These are phyloP conservation scores for Russula emetica DNA, from an alignment of 768 basidiomycete species.

Conservation along the genomic window DNA sequence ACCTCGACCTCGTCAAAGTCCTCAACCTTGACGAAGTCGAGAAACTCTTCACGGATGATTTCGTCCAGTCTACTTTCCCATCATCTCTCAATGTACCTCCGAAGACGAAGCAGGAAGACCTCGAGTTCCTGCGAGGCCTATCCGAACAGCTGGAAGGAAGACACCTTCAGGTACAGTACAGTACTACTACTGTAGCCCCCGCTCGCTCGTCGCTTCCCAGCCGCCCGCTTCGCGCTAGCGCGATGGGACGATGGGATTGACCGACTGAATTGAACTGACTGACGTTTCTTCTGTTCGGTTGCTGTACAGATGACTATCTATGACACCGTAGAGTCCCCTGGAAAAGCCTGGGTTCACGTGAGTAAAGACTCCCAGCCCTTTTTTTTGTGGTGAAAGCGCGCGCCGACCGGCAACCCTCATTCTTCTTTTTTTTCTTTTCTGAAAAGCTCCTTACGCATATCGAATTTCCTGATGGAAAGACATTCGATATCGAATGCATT, in stretches of 20 bases:
- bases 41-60: conserved; percentile 10
- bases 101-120: conserved; percentile 10
- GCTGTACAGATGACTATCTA: conserved; percentile 5
- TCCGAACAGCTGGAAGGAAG: conserved; percentile 5
- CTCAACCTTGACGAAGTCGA: background rate
- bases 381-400: background rate
- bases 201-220: background rate
- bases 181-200: no score
- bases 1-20: conserved; percentile 10
- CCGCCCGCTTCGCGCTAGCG: background rate
- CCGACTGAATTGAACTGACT: background rate
- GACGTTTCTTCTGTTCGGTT: background rate
- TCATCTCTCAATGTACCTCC: background rate
- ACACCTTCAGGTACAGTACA: conserved; percentile 4
- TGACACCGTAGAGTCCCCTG: background rate
- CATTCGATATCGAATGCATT: conserved; percentile 11
- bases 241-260: background rate
- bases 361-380: background rate
- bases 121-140: conserved; percentile 2
- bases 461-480: conserved; percentile 3
- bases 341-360: conserved; percentile 13
- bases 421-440: background rate
- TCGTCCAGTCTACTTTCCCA: conserved; percentile 11
- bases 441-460: background rate
- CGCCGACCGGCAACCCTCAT: background rate